Evolutionary conservation across 164 flowering plant species (phyloP).

Genomic region (Kingdonia uniflora): DNA sequence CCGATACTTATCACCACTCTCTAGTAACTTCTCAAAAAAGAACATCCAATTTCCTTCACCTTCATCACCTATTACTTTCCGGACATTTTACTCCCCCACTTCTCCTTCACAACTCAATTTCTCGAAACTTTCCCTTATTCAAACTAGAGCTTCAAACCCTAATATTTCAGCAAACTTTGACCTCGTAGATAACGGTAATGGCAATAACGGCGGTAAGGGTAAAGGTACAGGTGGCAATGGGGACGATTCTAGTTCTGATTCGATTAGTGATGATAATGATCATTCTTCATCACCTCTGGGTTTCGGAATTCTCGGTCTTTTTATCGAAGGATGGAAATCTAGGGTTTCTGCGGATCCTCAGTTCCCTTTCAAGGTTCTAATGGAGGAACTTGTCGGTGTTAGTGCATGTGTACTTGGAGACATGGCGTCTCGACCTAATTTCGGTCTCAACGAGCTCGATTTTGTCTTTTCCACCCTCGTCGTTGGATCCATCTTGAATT

Average conservation of each 20-base stretch:
- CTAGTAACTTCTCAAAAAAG: no score
- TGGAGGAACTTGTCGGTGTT: slow-evolving; percentile 92
- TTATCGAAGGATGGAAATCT: slow-evolving; percentile 74
- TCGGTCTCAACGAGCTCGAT: slow-evolving; percentile 89
- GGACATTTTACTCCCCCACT: no score
- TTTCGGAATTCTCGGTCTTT: slow-evolving; percentile 30
- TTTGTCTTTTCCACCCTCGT: slow-evolving; percentile 91
- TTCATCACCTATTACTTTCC: no score
- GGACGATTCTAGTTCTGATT: slow-evolving; percentile 12
- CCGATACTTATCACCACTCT: no score
- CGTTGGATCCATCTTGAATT: slow-evolving; percentile 80
- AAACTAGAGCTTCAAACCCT: background rate
- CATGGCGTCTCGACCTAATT: slow-evolving; percentile 97
- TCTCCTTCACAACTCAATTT: no score
- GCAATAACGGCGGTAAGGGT: slow-evolving; percentile 10
- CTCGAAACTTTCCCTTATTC: background rate
- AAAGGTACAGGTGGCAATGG: slow-evolving; percentile 13
- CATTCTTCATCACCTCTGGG: slow-evolving; percentile 26
- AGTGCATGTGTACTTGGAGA: slow-evolving; percentile 71
- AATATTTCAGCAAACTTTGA: background rate
- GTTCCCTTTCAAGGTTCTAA: slow-evolving; percentile 89
- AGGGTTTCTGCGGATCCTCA: slow-evolving; percentile 90
- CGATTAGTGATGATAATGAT: background rate
- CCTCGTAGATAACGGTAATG: slow-evolving; percentile 7
- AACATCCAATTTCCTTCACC: no score